A percentile compares a stretch with the other conserved stretches of the same genome.
These are phyloP conservation scores for Podospora conica DNA, from an alignment of 495 filamentous ascomycete genomes.

Conservation along the genomic window DNA sequence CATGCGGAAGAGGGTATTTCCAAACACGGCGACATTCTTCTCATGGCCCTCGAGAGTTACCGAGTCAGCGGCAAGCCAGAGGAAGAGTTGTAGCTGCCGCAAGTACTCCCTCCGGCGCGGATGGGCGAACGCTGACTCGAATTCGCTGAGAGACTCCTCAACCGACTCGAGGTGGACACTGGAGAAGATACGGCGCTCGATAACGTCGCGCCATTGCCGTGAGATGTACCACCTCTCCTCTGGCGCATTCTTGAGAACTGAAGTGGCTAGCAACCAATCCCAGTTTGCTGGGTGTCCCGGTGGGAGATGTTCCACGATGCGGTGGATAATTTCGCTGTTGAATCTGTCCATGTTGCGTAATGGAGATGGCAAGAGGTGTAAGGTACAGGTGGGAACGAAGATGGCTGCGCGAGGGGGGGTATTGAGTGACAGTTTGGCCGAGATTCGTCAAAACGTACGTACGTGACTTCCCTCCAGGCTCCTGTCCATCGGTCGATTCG, in stretches of 20 bases:
- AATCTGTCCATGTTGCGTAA: background rate
- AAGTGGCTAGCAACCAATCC: background rate
- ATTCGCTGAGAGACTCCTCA: background rate
- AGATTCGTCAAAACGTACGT: no score
- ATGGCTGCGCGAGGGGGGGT: background rate
- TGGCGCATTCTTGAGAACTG: background rate
- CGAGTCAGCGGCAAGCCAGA: background rate
- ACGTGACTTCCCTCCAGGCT: no score
- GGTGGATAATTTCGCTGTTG: background rate
- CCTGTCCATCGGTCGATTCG: no score
- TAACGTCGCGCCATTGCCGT: background rate
- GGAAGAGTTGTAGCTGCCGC: background rate
- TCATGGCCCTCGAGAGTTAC: background rate
- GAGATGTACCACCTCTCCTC: background rate
- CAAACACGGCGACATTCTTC: background rate
- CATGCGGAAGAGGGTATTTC: background rate
- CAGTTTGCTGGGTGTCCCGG: background rate
- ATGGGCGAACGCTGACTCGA: background rate
- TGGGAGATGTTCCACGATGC: constrained; percentile 1
- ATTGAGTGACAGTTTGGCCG: no score
- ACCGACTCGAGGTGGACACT: background rate
- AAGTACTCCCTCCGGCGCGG: background rate
- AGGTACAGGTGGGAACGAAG: background rate
- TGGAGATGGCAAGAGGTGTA: background rate
- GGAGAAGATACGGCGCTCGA: background rate